Percentiles rank a stretch among this genome's conserved stretches.
These are phyloP conservation scores for Nicotiana paniculata DNA, from an alignment of 257 asterid species.

Conservation along the genomic window DNA sequence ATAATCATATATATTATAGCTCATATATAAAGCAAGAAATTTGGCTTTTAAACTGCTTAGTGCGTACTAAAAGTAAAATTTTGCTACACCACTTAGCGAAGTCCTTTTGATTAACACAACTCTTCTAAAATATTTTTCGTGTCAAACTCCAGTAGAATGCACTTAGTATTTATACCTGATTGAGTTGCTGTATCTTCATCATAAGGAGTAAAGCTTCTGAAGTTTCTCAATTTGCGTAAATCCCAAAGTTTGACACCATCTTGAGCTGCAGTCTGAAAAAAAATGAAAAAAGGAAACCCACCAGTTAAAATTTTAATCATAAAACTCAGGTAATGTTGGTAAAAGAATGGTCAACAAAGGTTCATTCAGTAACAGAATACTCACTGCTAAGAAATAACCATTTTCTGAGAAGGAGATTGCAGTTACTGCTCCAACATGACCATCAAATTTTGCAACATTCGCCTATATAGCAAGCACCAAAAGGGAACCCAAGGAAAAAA, in stretches of 20 bases:
- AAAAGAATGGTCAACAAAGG: neutral
- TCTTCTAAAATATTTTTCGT: neutral
- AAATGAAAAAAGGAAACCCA: neutral
- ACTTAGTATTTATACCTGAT: constrained; percentile 38
- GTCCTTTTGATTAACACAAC: neutral
- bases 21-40: neutral
- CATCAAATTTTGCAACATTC: constrained; percentile 82
- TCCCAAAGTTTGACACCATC: constrained; percentile 98
- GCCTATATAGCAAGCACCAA: constrained; percentile 29
- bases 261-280: constrained; percentile 77
- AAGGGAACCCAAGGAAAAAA: neutral
- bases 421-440: constrained; percentile 72
- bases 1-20: neutral
- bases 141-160: neutral
- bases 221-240: constrained; percentile 84
- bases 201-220: constrained; percentile 66
- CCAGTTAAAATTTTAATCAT: neutral
- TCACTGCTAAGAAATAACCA: constrained; percentile 90
- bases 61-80: neutral
- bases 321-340: neutral
- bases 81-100: neutral
- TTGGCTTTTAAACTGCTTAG: neutral
- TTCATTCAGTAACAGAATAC: constrained; percentile 21
- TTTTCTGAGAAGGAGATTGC: constrained; percentile 92
- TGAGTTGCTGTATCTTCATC: constrained; percentile 80